Conservation (phyloP, 75 land plant species). For the Sequoia sempervirens region DNA sequence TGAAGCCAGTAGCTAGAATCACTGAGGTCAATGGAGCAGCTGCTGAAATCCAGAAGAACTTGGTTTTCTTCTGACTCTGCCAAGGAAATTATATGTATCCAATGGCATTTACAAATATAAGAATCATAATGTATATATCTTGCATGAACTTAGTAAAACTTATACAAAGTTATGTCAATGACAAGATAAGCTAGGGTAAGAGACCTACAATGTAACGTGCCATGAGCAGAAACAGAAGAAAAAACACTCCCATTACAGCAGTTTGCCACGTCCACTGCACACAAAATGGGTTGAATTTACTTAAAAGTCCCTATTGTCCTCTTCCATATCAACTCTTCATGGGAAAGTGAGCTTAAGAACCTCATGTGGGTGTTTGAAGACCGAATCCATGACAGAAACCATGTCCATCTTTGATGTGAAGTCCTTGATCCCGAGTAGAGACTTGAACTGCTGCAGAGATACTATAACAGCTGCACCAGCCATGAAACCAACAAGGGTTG, state of each 20-base stretch:
- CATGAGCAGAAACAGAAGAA: conserved; percentile 43
- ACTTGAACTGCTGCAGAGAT: conserved; percentile 47
- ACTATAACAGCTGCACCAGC: conserved; percentile 43
- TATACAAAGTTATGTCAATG: conserved; percentile 7
- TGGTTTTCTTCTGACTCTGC: conserved; percentile 57
- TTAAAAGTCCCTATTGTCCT: neutral
- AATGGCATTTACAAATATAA: neutral
- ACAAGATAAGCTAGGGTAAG: neutral
- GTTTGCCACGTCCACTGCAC: conserved; percentile 82
- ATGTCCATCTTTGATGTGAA: conserved; percentile 41
- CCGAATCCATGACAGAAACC: conserved; percentile 34
- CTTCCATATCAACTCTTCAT: neutral
- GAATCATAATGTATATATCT: neutral
- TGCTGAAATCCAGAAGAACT: conserved; percentile 72
- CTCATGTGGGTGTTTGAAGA: conserved; percentile 1
- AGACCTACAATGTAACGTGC: conserved; percentile 62
- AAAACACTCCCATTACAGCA: conserved; percentile 49
- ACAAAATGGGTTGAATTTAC: conserved; percentile 2
- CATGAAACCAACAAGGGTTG: conserved; percentile 59
- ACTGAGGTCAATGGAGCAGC: conserved; percentile 65
- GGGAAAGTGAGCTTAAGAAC: neutral
- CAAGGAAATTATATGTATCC: neutral
- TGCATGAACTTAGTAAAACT: neutral
- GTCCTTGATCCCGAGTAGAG: conserved; percentile 31
- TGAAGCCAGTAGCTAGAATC: conserved; percentile 43